These are phyloP conservation scores for Rhodotorula kratochvilovae DNA, from an alignment of 768 basidiomycete species.

Conservation along the genomic window DNA sequence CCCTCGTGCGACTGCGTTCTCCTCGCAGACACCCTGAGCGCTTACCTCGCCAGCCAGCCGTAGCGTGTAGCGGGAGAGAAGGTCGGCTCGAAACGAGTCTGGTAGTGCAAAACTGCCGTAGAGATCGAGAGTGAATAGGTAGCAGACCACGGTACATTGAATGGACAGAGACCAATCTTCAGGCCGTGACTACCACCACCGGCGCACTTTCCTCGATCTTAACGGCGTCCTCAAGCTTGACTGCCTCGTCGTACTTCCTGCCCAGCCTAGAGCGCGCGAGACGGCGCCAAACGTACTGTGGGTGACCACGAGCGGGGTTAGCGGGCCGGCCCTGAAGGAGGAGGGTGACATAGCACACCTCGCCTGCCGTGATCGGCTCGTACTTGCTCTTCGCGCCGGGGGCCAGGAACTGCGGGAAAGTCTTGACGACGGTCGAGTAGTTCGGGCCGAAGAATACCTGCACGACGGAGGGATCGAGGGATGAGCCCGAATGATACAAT, in stretches of 20 bases:
- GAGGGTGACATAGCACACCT: too few species aligned
- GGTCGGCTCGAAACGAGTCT: neutral
- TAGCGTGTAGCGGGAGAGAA: neutral
- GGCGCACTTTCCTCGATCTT: neutral
- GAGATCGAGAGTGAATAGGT: too few species aligned
- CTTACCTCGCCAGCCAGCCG: neutral
- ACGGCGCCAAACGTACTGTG: slow-evolving; percentile 2
- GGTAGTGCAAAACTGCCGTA: too few species aligned
- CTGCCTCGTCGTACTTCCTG: slow-evolving; percentile 3
- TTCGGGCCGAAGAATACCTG: slow-evolving; percentile 78
- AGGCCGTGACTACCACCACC: neutral
- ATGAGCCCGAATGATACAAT: slow-evolving; percentile 66
- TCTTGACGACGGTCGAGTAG: slow-evolving; percentile 66
- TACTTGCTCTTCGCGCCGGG: slow-evolving; percentile 61
- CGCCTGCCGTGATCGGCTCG: slow-evolving; percentile 69
- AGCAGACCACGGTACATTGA: too few species aligned
- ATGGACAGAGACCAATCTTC: neutral
- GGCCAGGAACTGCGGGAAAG: slow-evolving; percentile 54
- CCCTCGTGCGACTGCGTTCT: neutral
- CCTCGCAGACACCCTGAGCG: neutral
- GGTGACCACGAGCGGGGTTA: too few species aligned
- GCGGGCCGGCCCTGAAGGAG: too few species aligned
- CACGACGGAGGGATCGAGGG: neutral
- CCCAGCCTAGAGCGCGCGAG: slow-evolving; percentile 3
- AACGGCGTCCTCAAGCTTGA: neutral